These are phyloP conservation scores for Trypanosoma boissoni DNA, from an alignment of 208 protist genomes.

Conservation along the genomic window DNA sequence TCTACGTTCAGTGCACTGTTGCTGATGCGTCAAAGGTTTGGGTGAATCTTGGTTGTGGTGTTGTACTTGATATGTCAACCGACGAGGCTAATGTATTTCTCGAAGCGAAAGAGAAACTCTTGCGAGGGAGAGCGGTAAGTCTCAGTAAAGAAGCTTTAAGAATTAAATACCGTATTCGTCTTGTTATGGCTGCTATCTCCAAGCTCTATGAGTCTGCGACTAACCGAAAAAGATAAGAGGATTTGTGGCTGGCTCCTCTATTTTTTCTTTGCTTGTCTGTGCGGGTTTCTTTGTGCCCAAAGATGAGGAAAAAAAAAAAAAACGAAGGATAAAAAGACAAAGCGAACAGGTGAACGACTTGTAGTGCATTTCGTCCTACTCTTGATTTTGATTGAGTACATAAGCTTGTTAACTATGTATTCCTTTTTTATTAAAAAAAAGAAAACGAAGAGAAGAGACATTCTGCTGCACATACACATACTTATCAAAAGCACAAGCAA, in stretches of 20 bases:
- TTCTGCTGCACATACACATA: too few species aligned
- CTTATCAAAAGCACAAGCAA: too few species aligned
- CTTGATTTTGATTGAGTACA: not conserved
- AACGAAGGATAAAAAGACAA: not conserved
- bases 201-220: conserved; percentile 37
- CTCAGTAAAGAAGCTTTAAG: conserved; percentile 59
- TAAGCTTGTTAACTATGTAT: not conserved
- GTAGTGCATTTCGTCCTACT: not conserved
- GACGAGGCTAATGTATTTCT: conserved; percentile 55
- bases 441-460: too few species aligned
- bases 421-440: too few species aligned
- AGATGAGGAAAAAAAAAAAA: not conserved
- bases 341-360: not conserved
- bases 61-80: conserved; percentile 67
- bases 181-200: conserved; percentile 72
- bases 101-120: conserved; percentile 46
- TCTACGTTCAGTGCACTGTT: conserved; percentile 59
- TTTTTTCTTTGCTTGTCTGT: not conserved
- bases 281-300: not conserved
- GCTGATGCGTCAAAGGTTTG: conserved; percentile 38
- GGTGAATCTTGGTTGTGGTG: conserved; percentile 80
- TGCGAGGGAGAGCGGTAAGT: conserved; percentile 28
- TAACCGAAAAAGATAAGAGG: not conserved
- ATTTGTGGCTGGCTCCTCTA: not conserved
- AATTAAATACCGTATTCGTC: conserved; percentile 74